Conservation (phyloP, 192 early-diverging fungal species). For the Podila epigama region DNA sequence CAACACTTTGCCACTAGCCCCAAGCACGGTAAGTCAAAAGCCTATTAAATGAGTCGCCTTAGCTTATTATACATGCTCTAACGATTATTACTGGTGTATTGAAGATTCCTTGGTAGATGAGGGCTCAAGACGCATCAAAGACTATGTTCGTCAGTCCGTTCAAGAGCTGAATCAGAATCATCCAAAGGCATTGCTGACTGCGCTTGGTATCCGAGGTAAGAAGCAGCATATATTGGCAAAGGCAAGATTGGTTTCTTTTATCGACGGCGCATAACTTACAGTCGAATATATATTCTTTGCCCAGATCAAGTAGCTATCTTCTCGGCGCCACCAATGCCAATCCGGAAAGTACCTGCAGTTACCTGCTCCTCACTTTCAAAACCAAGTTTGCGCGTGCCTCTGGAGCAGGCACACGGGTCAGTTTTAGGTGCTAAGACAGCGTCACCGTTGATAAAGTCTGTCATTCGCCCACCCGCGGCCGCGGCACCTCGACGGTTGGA, state of each 20-base stretch:
- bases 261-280: too few relatives aligned
- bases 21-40: too few relatives aligned
- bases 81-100: too few relatives aligned
- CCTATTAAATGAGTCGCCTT: too few relatives aligned
- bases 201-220: constrained; percentile 9
- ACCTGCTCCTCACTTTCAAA: not conserved
- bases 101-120: too few relatives aligned
- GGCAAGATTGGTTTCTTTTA: not conserved
- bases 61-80: too few relatives aligned
- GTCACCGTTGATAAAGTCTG: not conserved
- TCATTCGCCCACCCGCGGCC: constrained; percentile 1
- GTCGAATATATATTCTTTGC: not conserved
- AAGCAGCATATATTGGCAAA: not conserved
- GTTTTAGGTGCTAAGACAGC: not conserved
- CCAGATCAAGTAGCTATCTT: not conserved
- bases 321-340: not conserved
- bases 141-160: not conserved
- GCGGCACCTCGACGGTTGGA: not conserved
- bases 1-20: not conserved
- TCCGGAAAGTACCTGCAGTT: not conserved
- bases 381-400: not conserved
- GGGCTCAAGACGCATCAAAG: not conserved
- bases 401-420: not conserved
- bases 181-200: not conserved
- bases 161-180: not conserved